A percentile compares a stretch with the other conserved stretches of the same genome.
Conservation (phyloP, 306 rosid genomes). For the Neltuma alba region DNA sequence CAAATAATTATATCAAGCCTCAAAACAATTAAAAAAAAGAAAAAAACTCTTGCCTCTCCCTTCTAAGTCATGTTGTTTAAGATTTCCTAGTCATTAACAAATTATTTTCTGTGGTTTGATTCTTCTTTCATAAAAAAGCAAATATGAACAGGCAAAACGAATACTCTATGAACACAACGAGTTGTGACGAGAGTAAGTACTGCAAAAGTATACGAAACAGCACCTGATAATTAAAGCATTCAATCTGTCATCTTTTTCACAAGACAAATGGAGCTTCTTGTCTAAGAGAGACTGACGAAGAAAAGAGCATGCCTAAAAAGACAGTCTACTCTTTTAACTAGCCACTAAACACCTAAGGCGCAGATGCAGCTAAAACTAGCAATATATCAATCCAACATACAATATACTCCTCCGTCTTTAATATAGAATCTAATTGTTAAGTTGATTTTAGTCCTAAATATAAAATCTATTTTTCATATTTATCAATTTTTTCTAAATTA, state of each 20-base stretch:
- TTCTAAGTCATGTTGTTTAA: neutral
- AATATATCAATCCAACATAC: neutral
- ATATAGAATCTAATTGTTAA: too few species aligned
- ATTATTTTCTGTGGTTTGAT: neutral
- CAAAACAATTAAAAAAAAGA: neutral
- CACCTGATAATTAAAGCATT: neutral
- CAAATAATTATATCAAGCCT: neutral
- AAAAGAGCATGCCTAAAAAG: neutral
- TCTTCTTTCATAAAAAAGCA: neutral
- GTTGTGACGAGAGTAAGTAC: slow-evolving; percentile 5
- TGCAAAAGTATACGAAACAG: neutral
- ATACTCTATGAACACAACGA: neutral
- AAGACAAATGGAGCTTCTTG: neutral
- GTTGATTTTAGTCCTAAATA: too few species aligned
- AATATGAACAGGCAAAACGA: neutral
- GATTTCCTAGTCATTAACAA: neutral
- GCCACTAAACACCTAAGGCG: neutral
- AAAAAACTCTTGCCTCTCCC: neutral
- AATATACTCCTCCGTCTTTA: too few species aligned
- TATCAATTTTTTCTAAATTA: too few species aligned
- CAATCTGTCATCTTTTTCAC: neutral
- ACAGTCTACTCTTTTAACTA: neutral
- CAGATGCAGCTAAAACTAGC: slow-evolving; percentile 4
- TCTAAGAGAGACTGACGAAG: neutral
- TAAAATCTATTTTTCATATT: too few species aligned